These are phyloP conservation scores for Xylariaceae sp. DNA, from an alignment of 2,329 filamentous ascomycete genomes.

Conservation along the genomic window DNA sequence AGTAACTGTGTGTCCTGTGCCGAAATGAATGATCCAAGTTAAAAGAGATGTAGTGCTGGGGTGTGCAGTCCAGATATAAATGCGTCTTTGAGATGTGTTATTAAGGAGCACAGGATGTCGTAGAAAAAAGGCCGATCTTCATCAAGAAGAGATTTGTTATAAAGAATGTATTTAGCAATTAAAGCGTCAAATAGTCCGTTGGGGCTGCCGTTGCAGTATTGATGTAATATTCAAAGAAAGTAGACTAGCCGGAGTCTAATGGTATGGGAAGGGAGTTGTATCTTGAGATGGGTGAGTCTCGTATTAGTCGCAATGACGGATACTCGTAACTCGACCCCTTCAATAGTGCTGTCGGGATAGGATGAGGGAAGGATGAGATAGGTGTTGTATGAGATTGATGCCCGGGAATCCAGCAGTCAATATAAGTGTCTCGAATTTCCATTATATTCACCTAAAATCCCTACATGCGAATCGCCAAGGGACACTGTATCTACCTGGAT, in stretches of 20 bases:
- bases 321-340: slow-evolving; percentile 17
- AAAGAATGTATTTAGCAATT: slow-evolving; percentile 26
- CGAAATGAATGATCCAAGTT: slow-evolving; percentile 9
- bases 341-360: slow-evolving; percentile 11
- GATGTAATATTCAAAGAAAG: slow-evolving; percentile 20
- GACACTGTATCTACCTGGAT: background rate
- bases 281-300: slow-evolving; percentile 23
- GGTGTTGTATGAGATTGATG: slow-evolving; percentile 4
- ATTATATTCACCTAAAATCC: slow-evolving; percentile 17
- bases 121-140: slow-evolving; percentile 18
- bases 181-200: slow-evolving; percentile 25
- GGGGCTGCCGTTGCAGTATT: slow-evolving; percentile 18
- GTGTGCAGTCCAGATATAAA: slow-evolving; percentile 18
- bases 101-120: slow-evolving; percentile 5
- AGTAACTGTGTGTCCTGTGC: background rate
- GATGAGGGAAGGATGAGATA: slow-evolving; percentile 15
- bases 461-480: slow-evolving; percentile 4
- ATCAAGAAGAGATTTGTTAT: slow-evolving; percentile 24
- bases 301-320: slow-evolving; percentile 22
- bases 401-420: slow-evolving; percentile 10
- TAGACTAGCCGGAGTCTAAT: slow-evolving; percentile 32
- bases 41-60: slow-evolving; percentile 14
- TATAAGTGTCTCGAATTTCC: slow-evolving; percentile 26
- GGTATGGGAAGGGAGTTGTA: slow-evolving; percentile 21
- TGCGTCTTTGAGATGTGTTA: slow-evolving; percentile 5